Evolutionary conservation across 768 basidiomycete species (phyloP).

Genomic region (Tylopilus sp.): DNA sequence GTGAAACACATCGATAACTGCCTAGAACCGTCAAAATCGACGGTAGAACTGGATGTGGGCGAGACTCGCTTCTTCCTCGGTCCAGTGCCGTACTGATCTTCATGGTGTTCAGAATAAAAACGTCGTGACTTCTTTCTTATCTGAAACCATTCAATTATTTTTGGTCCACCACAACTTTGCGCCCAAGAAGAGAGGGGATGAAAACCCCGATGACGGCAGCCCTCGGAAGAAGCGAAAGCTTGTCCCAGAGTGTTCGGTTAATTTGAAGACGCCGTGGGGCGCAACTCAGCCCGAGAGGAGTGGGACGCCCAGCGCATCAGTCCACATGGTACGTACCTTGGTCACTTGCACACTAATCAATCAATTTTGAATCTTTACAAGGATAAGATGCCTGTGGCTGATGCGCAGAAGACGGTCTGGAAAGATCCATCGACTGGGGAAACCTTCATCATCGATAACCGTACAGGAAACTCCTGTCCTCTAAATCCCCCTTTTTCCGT

Average conservation of each 20-base stretch:
- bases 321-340: constrained; percentile 20
- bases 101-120: constrained; percentile 49
- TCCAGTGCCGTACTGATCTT: constrained; percentile 9
- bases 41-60: constrained; percentile 65
- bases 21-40: constrained; percentile 73
- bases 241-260: constrained; percentile 16
- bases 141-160: constrained; percentile 57
- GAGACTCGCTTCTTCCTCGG: constrained; percentile 6
- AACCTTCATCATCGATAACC: constrained; percentile 56
- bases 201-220: constrained; percentile 22
- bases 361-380: constrained; percentile 13
- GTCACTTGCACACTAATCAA: not conserved
- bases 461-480: constrained; percentile 65
- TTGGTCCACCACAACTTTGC: constrained; percentile 62
- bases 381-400: constrained; percentile 27
- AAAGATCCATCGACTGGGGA: constrained; percentile 60
- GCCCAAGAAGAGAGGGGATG: constrained; percentile 17
- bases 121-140: constrained; percentile 53
- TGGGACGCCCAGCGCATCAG: constrained; percentile 6
- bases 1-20: constrained; percentile 68
- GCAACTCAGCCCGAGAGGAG: constrained; percentile 4
- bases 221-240: constrained; percentile 54
- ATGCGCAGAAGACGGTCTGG: constrained; percentile 41
- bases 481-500: constrained; percentile 18
- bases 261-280: constrained; percentile 5